Base-by-base conservation (phyloP, 2,329 filamentous ascomycete genomes). In the Exserohilum turcica region DNA sequence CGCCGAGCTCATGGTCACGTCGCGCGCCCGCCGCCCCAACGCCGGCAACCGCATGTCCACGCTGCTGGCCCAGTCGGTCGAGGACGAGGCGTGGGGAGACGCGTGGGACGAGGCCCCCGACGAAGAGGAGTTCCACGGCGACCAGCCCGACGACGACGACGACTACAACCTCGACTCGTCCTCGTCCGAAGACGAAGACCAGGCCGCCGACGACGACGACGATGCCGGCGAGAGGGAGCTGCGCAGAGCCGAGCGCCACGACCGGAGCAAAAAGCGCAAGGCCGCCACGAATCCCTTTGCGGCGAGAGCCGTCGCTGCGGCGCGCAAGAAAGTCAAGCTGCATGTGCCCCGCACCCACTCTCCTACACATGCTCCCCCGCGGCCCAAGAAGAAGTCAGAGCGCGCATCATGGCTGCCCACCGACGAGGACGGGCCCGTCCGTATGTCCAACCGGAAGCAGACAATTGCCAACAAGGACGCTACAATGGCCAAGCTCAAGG, bases 201-300 rank as follows among this genome's bases (percentile, higher is more conserved):
- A 45, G 80, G 88, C 53, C 74, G 77, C 71, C 7, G 85, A 93
- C 63, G 85, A 94, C 61, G 85, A 94, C 61, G 91, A 96, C 36
- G 74, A 94, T 4, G 90, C 91, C 51, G 94, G 94, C 29, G 94
- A 99, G 76, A 89, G 87, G 66, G 91, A 96, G 75, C 74, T 99
- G 48, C 86, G 94, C 75, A 87, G 85, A 59, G 84, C 89, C 64
- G 91, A 88, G 52, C 87, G 86, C 54, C 88, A 88, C 64, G 84
- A 75, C 47, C 63, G 65, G 31, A 67, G 43, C 56, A 90, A 91
- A 72, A 96, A 96, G 76, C 86, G 91, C 61, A 95, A 93, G 69
- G 85, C 88, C 1, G 86, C 90, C 66, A 64, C 69, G n/a, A 74
- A 74, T 42, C 71, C 71, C 5, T 75, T 75, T 53, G 64, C 71